phyloP scores from a whole-genome alignment of 2,329 filamentous ascomycete species.

The Penicillium sp. region DNA sequence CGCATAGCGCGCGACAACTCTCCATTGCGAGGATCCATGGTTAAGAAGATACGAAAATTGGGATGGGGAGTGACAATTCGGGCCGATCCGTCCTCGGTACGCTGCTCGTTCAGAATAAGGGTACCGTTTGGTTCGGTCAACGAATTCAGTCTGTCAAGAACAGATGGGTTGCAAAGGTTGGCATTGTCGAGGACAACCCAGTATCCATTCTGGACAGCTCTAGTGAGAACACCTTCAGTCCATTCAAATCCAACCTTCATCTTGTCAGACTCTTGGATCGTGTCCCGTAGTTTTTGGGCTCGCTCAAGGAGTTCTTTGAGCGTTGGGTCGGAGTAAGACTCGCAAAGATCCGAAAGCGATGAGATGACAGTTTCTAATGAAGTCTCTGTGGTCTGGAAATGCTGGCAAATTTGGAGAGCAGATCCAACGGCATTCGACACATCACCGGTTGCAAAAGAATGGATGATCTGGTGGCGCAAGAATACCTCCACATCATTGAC shows the following conservation, averaged over 20 bases:
- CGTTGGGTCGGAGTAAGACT: constrained; percentile 47
- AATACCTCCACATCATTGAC: constrained; percentile 55
- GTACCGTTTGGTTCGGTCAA: constrained; percentile 86
- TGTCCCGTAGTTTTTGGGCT: constrained; percentile 52
- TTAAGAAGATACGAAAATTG: constrained; percentile 89
- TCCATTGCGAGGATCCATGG: constrained; percentile 86
- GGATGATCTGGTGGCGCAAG: constrained; percentile 47
- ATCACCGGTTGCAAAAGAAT: constrained; percentile 26
- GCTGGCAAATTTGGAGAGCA: constrained; percentile 34
- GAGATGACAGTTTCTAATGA: constrained; percentile 32
- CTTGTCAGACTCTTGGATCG: constrained; percentile 61
- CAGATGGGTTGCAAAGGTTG: constrained; percentile 92
- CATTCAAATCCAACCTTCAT: constrained; percentile 79
- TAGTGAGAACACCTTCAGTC: constrained; percentile 89
- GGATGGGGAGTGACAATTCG: constrained; percentile 78
- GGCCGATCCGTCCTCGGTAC: constrained; percentile 75
- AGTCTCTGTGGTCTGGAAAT: constrained; percentile 28
- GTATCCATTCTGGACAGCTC: constrained; percentile 78
- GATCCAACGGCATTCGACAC: constrained; percentile 19
- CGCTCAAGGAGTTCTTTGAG: constrained; percentile 52
- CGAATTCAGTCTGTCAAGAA: constrained; percentile 91
- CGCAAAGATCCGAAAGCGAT: constrained; percentile 34
- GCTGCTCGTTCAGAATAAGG: constrained; percentile 91
- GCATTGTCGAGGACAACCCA: constrained; percentile 98
- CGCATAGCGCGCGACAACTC: constrained; percentile 96